Evolutionary conservation across 2,329 filamentous ascomycete species (phyloP), one percentile per base, ranked within the genome.

Genomic region (Clonostachys chloroleuca): DNA sequence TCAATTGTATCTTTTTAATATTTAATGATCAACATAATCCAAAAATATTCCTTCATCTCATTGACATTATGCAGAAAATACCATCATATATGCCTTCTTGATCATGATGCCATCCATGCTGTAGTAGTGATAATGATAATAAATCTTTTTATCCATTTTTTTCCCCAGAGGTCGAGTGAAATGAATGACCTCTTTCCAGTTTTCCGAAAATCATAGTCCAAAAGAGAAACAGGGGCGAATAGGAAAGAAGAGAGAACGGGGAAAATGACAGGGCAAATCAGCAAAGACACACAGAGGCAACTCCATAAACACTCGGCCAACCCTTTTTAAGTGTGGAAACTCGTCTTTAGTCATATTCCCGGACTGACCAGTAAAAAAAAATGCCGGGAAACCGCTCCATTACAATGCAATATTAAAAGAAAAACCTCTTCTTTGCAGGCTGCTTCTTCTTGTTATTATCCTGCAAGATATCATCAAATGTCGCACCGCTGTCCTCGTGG

Each of bases 391-490:
- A 8, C 24, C 24, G 24, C 24, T 30, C 24, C 24, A 30, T 9
- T 30, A 9, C 18, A 17, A 34, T 12, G 14, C 20, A 18, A 16
- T 24, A 34, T 54, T 54, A 70, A 51, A 69, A 71, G 52, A 69
- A 72, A 43, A 68, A 60, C 43, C 62, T 61, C 61, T 68, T 71
- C 63, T 70, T 69, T 35, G 56, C 48, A 34, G 47, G 45, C 24
- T 57, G 47, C 51, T 64, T 64, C 51, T 63, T 62, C 9, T 56
- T 54, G 40, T 64, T 53, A 12, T 53, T 54, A n/a, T 33, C 59
- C 9, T 66, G 65, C 20, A 77, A 58, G 35, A 77, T 77, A 43
- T 77, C 73, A 51, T 77, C 73, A 56, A 77, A 77, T 0, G 73
- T 77, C 30, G 66, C 63, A 4, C 68, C 64, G 12, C 64, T 56